Conservation (phyloP, 2,329 filamentous ascomycete genomes). For the Calonectria pseudoturangicola region DNA sequence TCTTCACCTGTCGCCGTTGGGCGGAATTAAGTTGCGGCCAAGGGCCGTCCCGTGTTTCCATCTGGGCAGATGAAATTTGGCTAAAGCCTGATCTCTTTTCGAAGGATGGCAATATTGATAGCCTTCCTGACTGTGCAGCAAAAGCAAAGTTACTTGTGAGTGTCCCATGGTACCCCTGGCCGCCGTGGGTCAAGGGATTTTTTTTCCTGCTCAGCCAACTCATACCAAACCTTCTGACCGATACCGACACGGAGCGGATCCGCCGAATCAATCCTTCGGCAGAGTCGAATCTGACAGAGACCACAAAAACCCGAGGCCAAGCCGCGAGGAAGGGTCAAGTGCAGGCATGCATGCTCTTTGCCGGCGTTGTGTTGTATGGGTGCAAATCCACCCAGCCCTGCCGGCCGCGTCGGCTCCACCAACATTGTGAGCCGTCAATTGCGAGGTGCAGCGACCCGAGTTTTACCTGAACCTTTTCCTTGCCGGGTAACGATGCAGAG, state of each 20-base stretch:
- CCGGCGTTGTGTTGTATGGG: constrained; percentile 29
- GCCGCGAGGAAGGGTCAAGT: constrained; percentile 32
- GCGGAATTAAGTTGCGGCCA: constrained; percentile 40
- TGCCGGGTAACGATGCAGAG: constrained; percentile 23
- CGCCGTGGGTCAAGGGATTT: constrained; percentile 44
- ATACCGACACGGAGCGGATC: constrained; percentile 40
- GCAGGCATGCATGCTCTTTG: constrained; percentile 40
- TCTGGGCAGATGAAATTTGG: constrained; percentile 39
- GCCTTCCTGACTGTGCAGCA: constrained; percentile 32
- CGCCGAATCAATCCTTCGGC: constrained; percentile 39
- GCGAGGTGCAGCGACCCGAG: constrained; percentile 25
- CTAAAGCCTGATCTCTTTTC: constrained; percentile 40
- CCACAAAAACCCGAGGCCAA: constrained; percentile 47
- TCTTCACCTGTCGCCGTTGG: constrained; percentile 38
- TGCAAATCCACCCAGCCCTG: constrained; percentile 35
- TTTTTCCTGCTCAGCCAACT: constrained; percentile 30
- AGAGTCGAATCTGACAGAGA: constrained; percentile 31
- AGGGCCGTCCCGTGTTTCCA: constrained; percentile 45
- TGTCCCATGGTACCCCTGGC: constrained; percentile 41
- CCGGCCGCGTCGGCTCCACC: constrained; percentile 29
- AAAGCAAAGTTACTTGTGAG: constrained; percentile 46
- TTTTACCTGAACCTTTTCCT: constrained; percentile 32
- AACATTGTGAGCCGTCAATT: constrained; percentile 10
- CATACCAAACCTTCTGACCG: constrained; percentile 30
- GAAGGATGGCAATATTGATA: constrained; percentile 24